Evolutionary conservation across 2,329 filamentous ascomycete species (phyloP).

Genomic region (Fusarium sp.): DNA sequence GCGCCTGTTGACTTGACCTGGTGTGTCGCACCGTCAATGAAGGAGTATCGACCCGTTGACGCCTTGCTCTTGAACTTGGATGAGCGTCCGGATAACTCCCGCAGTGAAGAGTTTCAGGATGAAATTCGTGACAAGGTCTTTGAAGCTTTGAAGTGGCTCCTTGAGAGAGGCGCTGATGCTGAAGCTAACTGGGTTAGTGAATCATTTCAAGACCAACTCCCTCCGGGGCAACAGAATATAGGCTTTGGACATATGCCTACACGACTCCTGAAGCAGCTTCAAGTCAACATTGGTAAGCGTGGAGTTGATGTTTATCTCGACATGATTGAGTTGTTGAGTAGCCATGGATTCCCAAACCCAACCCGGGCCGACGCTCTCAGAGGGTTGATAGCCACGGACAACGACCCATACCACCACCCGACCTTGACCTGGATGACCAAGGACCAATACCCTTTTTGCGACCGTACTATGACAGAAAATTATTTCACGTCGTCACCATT

Average conservation of each 20-base stretch:
- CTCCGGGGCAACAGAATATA: too few species aligned
- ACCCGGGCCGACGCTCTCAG: neutral
- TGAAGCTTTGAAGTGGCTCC: slow-evolving; percentile 11
- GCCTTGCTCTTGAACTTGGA: neutral
- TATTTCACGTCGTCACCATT: neutral
- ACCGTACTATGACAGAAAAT: neutral
- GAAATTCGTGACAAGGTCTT: neutral
- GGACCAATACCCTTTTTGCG: neutral
- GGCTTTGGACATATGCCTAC: neutral
- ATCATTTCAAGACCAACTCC: too few species aligned
- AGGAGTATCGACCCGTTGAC: neutral
- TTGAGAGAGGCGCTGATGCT: slow-evolving; percentile 6
- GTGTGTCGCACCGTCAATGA: neutral
- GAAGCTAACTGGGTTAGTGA: neutral
- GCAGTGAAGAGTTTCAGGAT: neutral
- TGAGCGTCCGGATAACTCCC: neutral
- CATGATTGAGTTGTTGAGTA: slow-evolving; percentile 5
- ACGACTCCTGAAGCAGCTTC: neutral
- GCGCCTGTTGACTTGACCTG: slow-evolving; percentile 1
- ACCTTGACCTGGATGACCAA: neutral
- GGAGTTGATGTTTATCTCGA: neutral
- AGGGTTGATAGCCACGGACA: neutral
- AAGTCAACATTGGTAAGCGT: neutral
- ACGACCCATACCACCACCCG: neutral
- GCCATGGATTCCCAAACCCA: neutral